Evolutionary conservation across 108 stramenopile genomes (phyloP), one percentile per base, ranked within the genome.

Genomic region (Stephanodiscus minutulus): DNA sequence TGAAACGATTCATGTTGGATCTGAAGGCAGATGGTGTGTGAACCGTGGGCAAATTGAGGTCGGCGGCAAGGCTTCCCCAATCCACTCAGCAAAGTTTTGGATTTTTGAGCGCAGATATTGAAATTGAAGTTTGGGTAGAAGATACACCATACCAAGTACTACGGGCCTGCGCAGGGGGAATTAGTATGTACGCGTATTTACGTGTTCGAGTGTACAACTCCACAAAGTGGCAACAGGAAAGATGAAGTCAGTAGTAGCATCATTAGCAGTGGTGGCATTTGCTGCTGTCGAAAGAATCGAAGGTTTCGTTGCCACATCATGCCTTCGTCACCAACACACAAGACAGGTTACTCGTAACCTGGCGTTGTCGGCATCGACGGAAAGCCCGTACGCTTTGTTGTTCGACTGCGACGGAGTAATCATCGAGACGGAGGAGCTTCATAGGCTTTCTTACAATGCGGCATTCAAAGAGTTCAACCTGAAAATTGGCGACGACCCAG

Each of bases 331-430:
- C 36, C 63, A 39, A 43, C 61, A 24, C 33, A 4, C 7, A 66
- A 31, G 25, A 41, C 65, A 48, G 1, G 65, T 20, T 46, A 28
- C 48, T 20, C 8, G 13, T n/a, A 43, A 21, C 8, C 28, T 35
- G 6, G 24, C 69, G 15, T 46, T 73, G 48, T 27, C 28, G 28
- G 54, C 72, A 60, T 53, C 68, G 20, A 46, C 63, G 9, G 43
- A 56, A 27, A 41, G 50, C 13, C 62, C 64, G 31, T 89, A 66
- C 57, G 93, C 88, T 11, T 71, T 96, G 13, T 56, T 96, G 48
- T 96, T 96, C 75, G 96, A 96, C 70, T 96, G 96, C 66, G 96
- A 96, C 65, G 96, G 96, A 25, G 96, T 96, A 33, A 93, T 96
- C 62, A 85, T 96, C 60, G 92, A 93, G 75, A 96, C 96, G 5